These are phyloP conservation scores for Aureobasidium leucospermi DNA, from an alignment of 2,329 filamentous ascomycete species.

Conservation along the genomic window DNA sequence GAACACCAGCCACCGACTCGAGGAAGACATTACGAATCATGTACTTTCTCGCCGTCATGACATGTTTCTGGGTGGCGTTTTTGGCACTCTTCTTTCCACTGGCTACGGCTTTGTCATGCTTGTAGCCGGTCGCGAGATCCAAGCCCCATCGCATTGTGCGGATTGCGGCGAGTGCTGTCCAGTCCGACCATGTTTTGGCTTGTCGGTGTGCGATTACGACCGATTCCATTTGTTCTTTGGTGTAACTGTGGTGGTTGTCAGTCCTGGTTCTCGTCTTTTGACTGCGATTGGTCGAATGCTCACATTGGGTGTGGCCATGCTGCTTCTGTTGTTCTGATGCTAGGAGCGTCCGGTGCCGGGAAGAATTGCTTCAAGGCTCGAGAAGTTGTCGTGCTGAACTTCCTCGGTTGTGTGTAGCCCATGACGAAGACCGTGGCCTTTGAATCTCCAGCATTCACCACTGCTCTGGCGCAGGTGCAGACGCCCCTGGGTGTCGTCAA, in stretches of 20 bases:
- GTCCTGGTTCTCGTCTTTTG: background rate
- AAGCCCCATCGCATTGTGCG: constrained; percentile 70
- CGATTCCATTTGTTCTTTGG: constrained; percentile 66
- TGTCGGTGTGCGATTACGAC: constrained; percentile 71
- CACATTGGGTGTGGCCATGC: constrained; percentile 44
- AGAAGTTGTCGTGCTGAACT: constrained; percentile 34
- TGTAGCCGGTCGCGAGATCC: constrained; percentile 74
- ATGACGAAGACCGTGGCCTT: background rate
- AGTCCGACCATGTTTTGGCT: constrained; percentile 66
- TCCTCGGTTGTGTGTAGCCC: constrained; percentile 22
- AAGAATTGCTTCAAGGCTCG: constrained; percentile 40
- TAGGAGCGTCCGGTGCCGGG: constrained; percentile 36
- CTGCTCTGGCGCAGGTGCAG: constrained; percentile 1
- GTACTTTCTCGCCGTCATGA: constrained; percentile 81
- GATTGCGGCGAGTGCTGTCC: constrained; percentile 69
- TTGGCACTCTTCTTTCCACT: constrained; percentile 29
- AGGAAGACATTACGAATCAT: constrained; percentile 85
- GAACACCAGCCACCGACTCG: constrained; percentile 88
- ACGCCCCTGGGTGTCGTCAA: constrained; percentile 8
- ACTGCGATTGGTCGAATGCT: constrained; percentile 1
- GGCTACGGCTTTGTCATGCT: constrained; percentile 54
- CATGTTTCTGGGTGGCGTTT: constrained; percentile 55
- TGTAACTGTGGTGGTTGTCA: constrained; percentile 47
- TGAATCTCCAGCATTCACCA: background rate
- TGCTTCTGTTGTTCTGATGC: constrained; percentile 38